Base-by-base conservation (phyloP, 73 alveolate species). In the Tetrahymena malaccensis region DNA sequence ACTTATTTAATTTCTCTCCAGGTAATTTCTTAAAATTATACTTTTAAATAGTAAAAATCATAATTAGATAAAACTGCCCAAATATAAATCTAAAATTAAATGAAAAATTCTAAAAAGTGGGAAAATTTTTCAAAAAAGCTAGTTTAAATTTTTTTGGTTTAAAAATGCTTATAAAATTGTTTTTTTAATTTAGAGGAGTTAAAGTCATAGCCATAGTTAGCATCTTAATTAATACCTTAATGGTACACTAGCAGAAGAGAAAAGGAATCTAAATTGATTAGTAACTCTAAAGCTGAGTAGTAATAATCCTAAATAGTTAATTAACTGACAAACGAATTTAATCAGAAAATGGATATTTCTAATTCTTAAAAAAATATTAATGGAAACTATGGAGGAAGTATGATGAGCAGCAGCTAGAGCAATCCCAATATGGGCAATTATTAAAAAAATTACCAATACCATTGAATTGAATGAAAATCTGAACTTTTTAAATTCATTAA, bases 1-100 rank as follows among this genome's bases (percentile, higher is more conserved):
- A 95, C 43, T 85, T 96, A 38, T 96, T 96, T 94, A 96, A 96
- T 93, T 96, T 94, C 89, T 43, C 96, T 31, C 93, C 94, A 96
- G 96, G 97, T 96, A 37, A 85, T 15, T 34, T 33, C 10, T 11
- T 12, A 35, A 27, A 9, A 19, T 4, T n/a, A 25, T 27, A 3
- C 31, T 70, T 70, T 1, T 4, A 70, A 40, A 9, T 22, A 2
- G 16, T 22, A n/a, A n/a, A 27, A 70, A 4, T 25, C 8, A 25
- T 25, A 70, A 6, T 27, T 31, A 27, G 31, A 15, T 50, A 19
- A 50, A 50, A 3, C 7, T 15, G 1, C n/a, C 58, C 16, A 50
- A 50, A 3, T 2, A 3, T 5, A 1, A 19, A 5, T 10, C 1
- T 50, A 19, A 50, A 19, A 50, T 10, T 15, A 8, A 50, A 50